A percentile compares a stretch with the other conserved stretches of the same genome.
These are phyloP conservation scores for Saturnispora besseyi DNA, from an alignment of 805 yeast species.

Conservation along the genomic window DNA sequence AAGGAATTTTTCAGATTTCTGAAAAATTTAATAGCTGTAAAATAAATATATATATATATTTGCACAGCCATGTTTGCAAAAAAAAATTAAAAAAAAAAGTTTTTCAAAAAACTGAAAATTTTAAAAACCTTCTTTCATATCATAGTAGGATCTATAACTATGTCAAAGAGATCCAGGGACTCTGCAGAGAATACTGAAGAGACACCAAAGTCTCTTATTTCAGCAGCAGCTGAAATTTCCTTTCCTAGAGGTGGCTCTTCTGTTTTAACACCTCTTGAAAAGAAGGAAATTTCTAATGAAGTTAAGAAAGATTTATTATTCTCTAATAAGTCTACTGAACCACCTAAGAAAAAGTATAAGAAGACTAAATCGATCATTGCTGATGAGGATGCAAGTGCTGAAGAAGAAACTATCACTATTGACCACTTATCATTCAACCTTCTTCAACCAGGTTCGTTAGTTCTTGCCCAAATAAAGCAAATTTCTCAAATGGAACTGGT, in stretches of 20 bases:
- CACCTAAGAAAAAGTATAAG: constrained; percentile 22
- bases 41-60: neutral
- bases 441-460: constrained; percentile 59
- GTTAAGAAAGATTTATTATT: constrained; percentile 83
- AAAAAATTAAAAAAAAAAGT: neutral
- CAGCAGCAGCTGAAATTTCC: constrained; percentile 37
- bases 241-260: constrained; percentile 97
- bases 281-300: constrained; percentile 86
- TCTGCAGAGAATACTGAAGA: constrained; percentile 27
- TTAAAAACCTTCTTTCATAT: neutral
- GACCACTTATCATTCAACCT: constrained; percentile 56
- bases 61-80: neutral
- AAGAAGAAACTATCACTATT: constrained; percentile 31
- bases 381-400: constrained; percentile 21
- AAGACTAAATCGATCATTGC: constrained; percentile 24
- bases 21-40: neutral
- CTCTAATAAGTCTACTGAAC: constrained; percentile 21
- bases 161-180: constrained; percentile 41
- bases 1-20: neutral
- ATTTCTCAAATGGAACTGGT: constrained; percentile 57
- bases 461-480: constrained; percentile 66
- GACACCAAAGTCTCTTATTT: constrained; percentile 21
- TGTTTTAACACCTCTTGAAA: constrained; percentile 79
- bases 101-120: neutral
- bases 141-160: neutral